Conservation (phyloP, 2,329 filamentous ascomycete genomes). For the Microdochium trichocladiopsis region DNA sequence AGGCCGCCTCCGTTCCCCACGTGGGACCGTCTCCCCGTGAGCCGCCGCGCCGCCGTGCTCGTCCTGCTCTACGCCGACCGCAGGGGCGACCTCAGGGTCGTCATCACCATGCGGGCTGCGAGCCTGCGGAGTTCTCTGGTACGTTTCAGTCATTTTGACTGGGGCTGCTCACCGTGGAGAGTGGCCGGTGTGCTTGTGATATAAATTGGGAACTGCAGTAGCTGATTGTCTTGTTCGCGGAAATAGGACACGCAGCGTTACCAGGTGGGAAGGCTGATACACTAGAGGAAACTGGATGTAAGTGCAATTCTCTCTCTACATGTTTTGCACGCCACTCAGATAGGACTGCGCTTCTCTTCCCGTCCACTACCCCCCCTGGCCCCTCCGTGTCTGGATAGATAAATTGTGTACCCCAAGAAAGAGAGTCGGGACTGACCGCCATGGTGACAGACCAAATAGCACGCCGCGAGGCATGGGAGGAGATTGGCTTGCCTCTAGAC, state of each 20-base stretch:
- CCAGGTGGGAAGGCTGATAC: constrained; percentile 69
- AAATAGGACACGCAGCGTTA: constrained; percentile 67
- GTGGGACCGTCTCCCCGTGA: constrained; percentile 55
- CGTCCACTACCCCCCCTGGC: no score
- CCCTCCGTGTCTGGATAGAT: no score
- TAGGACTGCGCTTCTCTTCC: no score
- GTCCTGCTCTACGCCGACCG: constrained; percentile 83
- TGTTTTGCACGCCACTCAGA: no score
- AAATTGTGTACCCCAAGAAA: neutral
- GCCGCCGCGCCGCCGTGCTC: constrained; percentile 76
- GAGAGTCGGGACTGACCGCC: neutral
- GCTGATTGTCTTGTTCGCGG: neutral
- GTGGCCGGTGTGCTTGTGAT: neutral
- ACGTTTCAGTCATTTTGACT: constrained; percentile 4
- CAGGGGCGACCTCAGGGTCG: constrained; percentile 67
- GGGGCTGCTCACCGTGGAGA: neutral
- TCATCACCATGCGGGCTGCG: constrained; percentile 61
- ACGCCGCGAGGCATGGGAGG: constrained; percentile 83
- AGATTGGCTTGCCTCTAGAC: constrained; percentile 79
- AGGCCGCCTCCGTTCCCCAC: constrained; percentile 52
- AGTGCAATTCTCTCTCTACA: constrained; percentile 9
- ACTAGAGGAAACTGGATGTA: constrained; percentile 53
- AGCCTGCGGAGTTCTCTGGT: constrained; percentile 60
- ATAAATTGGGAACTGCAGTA: neutral
- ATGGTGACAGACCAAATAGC: constrained; percentile 68